A percentile compares a stretch with the other conserved stretches of the same genome.
phyloP scores from a whole-genome alignment of 2,329 filamentous ascomycete species.

The Clarireedia monteithiana region DNA sequence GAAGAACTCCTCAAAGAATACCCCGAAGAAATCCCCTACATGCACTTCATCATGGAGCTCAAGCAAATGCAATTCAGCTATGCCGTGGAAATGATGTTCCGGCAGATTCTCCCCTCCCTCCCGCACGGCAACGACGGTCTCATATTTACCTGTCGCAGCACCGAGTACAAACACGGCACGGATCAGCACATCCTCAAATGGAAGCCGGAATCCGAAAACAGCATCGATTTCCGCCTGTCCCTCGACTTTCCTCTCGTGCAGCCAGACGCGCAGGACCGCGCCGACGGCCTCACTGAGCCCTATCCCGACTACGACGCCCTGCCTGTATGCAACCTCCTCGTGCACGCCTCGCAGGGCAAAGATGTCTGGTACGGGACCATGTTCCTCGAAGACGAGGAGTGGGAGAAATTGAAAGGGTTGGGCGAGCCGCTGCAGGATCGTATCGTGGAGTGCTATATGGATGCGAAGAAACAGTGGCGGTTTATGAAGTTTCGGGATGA shows the following conservation, averaged over 20 bases:
- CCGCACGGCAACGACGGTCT: conserved; percentile 93
- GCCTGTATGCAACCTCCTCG: conserved; percentile 65
- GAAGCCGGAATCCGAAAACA: conserved; percentile 95
- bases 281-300: conserved; percentile 54
- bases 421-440: conserved; percentile 73
- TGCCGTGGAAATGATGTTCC: conserved; percentile 87
- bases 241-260: conserved; percentile 68
- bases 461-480: conserved; percentile 69
- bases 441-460: conserved; percentile 85
- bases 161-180: conserved; percentile 81
- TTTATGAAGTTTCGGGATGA: conserved; percentile 88
- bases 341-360: conserved; percentile 54
- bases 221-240: conserved; percentile 79
- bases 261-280: conserved; percentile 58
- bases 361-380: conserved; percentile 54
- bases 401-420: conserved; percentile 71
- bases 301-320: conserved; percentile 73
- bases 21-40: conserved; percentile 60
- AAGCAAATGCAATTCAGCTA: conserved; percentile 89
- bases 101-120: conserved; percentile 71
- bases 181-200: conserved; percentile 94
- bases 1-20: conserved; percentile 53
- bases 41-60: conserved; percentile 75
- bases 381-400: conserved; percentile 66
- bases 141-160: conserved; percentile 92